Evolutionary conservation across 1,284 basidiomycete species (phyloP).

Genomic region (Rhodotorula mucilaginosa): DNA sequence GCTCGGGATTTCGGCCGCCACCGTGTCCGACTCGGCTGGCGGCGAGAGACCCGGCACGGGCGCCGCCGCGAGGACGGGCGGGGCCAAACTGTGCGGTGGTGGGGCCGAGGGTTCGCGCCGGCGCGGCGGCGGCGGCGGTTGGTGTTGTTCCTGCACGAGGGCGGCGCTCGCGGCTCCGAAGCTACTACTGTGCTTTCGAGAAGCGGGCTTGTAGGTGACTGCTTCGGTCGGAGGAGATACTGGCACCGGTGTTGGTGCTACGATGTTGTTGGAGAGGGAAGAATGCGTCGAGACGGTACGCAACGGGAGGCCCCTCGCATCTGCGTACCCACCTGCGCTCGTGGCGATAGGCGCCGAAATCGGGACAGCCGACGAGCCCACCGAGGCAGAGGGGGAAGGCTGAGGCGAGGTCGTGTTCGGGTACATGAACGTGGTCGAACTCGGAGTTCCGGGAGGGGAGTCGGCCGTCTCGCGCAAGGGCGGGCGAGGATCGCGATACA

Average conservation of each 20-base stretch:
- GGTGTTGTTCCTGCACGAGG: not conserved
- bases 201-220: not conserved
- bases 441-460: not conserved
- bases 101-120: not conserved
- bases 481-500: not conserved
- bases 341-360: not conserved
- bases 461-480: not conserved
- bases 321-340: not conserved
- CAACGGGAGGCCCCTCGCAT: not conserved
- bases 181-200: not conserved
- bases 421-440: not conserved
- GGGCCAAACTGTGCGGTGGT: not conserved
- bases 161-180: not conserved
- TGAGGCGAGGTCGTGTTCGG: constrained; percentile 13
- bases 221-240: not conserved
- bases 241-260: not conserved
- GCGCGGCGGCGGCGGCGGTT: not conserved
- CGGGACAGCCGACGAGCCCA: not conserved
- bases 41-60: not conserved
- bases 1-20: not conserved
- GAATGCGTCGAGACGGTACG: not conserved
- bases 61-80: not conserved
- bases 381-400: constrained; percentile 1
- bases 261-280: not conserved
- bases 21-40: not conserved